Base-by-base conservation (phyloP, 352 stramenopile species). In the Globisporangium iwayamae region DNA sequence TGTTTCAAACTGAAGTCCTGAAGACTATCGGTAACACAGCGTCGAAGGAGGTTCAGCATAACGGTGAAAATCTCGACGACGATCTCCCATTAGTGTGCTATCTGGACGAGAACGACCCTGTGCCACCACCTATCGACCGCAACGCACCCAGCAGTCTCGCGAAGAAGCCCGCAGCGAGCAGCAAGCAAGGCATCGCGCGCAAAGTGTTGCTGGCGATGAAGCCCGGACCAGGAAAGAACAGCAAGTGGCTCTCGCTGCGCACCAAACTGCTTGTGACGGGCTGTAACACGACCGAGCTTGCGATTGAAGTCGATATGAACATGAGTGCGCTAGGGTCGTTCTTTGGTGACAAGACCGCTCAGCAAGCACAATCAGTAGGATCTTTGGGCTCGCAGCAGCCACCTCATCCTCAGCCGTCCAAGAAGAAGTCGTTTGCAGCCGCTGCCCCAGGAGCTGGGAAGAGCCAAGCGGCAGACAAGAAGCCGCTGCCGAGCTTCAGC, bases 151-250 rank as follows among this genome's bases (percentile, higher is more conserved):
- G 58, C 11, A 70, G 57, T 34, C 47, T 71, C 13, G 41, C 55
- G 6, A 52, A 25, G 20, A 73, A 73, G 20, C 18, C 63, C 5
- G 36, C 39, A 4, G 41, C 50, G 18, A 28, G 32, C n/a, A 58
- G 41, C 20, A 47, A 53, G 25, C 41, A 61, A 22, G 50, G 39
- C 1, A 28, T 73, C 1, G 63, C 63, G 13, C 67, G 63, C 16
- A 61, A 60, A 34, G 67, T 73, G 34, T 25, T 73, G 9, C 52
- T 48, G 34, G 39, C 58, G 25, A 47, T 73, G 53, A 56, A 61
- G 18, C 41, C 53, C 0, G 58, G 51, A 22, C 59, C 30, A 0
- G 36, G 48, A 32, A 22, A 47, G n/a, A 64, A 59, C 47, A 73
- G 58, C 32, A 54, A 59, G 36, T 73, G 67, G 67, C 47, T 51